Base-by-base conservation (phyloP, 2,329 filamentous ascomycete species). In the Fusarium protoensiforme region DNA sequence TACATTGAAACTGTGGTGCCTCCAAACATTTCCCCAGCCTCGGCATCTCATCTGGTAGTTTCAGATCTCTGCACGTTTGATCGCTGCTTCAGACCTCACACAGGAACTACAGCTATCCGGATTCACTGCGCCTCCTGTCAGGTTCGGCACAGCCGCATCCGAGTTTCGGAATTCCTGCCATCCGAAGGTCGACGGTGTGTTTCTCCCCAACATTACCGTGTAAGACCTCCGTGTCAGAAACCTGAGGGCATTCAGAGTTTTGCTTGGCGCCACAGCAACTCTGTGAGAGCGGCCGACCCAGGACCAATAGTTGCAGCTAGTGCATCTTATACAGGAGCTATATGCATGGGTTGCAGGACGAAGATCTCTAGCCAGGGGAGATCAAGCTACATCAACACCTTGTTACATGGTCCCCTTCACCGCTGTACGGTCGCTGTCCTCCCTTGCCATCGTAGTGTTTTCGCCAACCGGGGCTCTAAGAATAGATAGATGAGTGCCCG, bases 61-160 rank as follows among this genome's bases (percentile, higher is more conserved):
- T 71, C 67, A 68, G 57, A 67, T 70, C 56, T 61, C 41, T 46
- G 41, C 64, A 46, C 65, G 75, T 77, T 77, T 77, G 75, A 77
- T 68, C 72, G 75, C 56, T 76, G 75, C 75, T 62, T 77, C 75
- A 74, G 63, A 71, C 43, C 73, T 76, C 73, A 71, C 67, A 71
- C 75, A 71, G 75, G 75, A 73, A 68, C 70, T 36, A 61, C 61
- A 54, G 64, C 59, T 54, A 71, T 71, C 75, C 73, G 75, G 75
- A 67, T 62, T 77, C 75, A 74, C 57, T 53, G 59, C 46, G 53
- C 69, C 71, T 67, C 74, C 66, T 75, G 71, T 36, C 64, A 48
- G 41, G 46, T 53, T 59, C 71, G 71, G 71, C 24, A 71, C 24
- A 61, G 63, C 51, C 59, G 56, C 63, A 67, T 60, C 61, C 65